A percentile compares a stretch with the other conserved stretches of the same genome.
phyloP scores from a whole-genome alignment of 805 yeast genomes.

The Candida incommunis region DNA sequence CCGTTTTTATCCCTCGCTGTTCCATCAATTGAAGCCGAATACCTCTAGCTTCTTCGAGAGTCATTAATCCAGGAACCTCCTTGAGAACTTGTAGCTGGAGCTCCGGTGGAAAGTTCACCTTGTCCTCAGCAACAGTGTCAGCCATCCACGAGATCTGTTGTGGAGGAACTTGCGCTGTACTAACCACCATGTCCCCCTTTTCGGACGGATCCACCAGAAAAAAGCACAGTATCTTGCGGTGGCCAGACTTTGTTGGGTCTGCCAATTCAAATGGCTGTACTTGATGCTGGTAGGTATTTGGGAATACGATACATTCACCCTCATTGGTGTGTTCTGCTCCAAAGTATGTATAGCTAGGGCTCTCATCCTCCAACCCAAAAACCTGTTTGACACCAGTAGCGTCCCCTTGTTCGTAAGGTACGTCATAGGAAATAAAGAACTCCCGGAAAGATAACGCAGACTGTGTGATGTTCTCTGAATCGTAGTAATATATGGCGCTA shows the following conservation, averaged over 20 bases:
- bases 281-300: constrained; percentile 27
- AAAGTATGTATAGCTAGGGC: constrained; percentile 13
- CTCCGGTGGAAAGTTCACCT: neutral
- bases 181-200: constrained; percentile 11
- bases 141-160: constrained; percentile 26
- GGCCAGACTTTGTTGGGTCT: constrained; percentile 25
- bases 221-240: constrained; percentile 27
- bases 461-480: constrained; percentile 25
- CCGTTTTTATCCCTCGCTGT: neutral
- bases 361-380: constrained; percentile 23
- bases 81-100: neutral
- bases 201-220: constrained; percentile 27
- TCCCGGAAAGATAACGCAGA: constrained; percentile 22
- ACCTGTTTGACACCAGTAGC: constrained; percentile 13
- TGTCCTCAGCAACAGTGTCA: constrained; percentile 5
- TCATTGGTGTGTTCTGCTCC: constrained; percentile 19
- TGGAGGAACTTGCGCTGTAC: constrained; percentile 25
- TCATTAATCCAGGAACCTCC: neutral
- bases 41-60: neutral
- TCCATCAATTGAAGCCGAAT: neutral
- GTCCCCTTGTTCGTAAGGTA: constrained; percentile 26
- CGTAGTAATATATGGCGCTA: constrained; percentile 28
- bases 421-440: constrained; percentile 17
- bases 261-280: constrained; percentile 26
- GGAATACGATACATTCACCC: constrained; percentile 24